Evolutionary conservation across 257 asterid species (phyloP), one percentile per base, ranked within the genome.

Genomic region (Vinca minor): DNA sequence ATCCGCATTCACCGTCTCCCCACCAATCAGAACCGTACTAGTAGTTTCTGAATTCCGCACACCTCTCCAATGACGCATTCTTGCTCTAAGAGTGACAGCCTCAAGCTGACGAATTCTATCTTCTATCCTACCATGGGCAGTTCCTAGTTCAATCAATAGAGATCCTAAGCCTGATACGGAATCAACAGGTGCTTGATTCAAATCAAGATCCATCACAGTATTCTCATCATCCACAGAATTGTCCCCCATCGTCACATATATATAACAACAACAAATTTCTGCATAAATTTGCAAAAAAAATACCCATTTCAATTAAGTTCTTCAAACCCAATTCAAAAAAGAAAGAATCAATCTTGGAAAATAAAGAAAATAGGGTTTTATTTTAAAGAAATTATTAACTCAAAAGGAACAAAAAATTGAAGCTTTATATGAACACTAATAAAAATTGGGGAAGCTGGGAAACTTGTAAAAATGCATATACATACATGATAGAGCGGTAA

Each of bases 41-140:
- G 68, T 68, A 29, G 68, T 68, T 35, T 74, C 89, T n/a, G 73
- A 48, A 69, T 69, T 70, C 29, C 79, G 81, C 0, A 77, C 70
- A 34, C 74, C 84, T 50, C 80, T 87, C 89, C 85, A 76, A 65
- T 81, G 87, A 59, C 91, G 87, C 74, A 74, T 85, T 83, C 92
- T 80, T 5, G 89, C 83, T 45, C 95, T 83, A 72, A 85, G 82
- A 13, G 84, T 78, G 53, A 87, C 97, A 41, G 85, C 88, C 78
- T 85, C 93, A 5, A 92, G 94, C 78, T 87, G 91, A 9, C 93
- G 80, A 66, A 92, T 80, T 55, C 98, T 80, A 70, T 84, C 88
- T 71, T 84, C 85, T 62, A 89, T 87, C 82, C 85, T 78, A 59
- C 66, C 82, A 64, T 87, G 86, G 52, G 84, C 78, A 63, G 79